Base-by-base conservation (phyloP, 176 grass and related monocot species). In the Lolium perenne region DNA sequence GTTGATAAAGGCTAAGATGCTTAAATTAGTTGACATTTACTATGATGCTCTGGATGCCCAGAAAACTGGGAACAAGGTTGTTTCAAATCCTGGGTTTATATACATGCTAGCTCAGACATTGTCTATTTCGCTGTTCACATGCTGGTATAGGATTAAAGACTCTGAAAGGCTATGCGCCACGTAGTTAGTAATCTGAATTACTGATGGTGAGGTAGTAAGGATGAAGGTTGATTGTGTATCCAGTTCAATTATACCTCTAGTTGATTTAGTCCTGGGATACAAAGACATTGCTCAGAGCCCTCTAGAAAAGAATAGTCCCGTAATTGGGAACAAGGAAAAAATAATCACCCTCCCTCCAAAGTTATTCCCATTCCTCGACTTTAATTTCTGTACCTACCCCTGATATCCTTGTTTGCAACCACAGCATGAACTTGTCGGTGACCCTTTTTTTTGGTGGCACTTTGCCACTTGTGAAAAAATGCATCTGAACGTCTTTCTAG, bases 31-130 rank as follows among this genome's bases (percentile, higher is more conserved):
- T 32, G 86, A 97, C 74, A 91, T 94, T 83, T 97, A 97, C 78
- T 97, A 97, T 85, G 71, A 81, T 26, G 92, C 92, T 59, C 26
- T 94, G 66, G 92, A 97, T 94, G 92, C 95, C 21, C 45, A 84
- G 5, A 97, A 97, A 81, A 56, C 15, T n/a, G 95, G 95, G 62
- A 49, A 71, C 46, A 80, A 94, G 92, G 95, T 94, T 50, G 13
- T 67, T 56, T 26, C 35, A n/a, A 71, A 83, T 83, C 29, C 51
- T 70, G 6, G 23, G 47, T 72, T 26, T 1, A 45, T 43, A 82
- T 23, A 49, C 17, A 25, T 22, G 5, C 43, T 81, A 15, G 9
- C 10, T 25, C 26, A 66, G 63, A 35, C 26, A 23, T 20, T 51
- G 43, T 75, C 1, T 49, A 35, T 74, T 26, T 74, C 17, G 6